Evolutionary conservation across 495 filamentous ascomycete genomes (phyloP), one percentile per base, ranked within the genome.

Genomic region (Barbatosphaeria neglecta): DNA sequence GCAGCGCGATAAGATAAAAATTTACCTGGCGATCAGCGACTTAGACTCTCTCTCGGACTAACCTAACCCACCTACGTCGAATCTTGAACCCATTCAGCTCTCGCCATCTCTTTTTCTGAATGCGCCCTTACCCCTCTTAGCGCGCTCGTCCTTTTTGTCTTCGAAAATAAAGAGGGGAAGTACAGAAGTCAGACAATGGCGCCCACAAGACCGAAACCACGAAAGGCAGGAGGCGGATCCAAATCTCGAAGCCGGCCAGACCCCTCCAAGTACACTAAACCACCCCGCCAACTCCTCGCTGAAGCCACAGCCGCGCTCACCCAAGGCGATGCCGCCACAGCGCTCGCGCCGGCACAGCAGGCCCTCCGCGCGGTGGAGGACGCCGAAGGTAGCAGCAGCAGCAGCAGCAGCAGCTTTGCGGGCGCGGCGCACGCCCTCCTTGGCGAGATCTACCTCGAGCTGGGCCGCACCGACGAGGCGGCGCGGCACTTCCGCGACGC

Each of bases 381-480:
- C 42, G 60, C 24, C 43, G 57, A n/a, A n/a, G n/a, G n/a, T n/a
- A n/a, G 37, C 53, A 66, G 50, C 44, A 63, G 52, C 50, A 39
- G 37, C 38, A 8, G 35, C 52, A 67, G 51, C 45, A 63, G 50
- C 50, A 39, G 35, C 18, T 37, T 62, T 55, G 48, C 76, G 86
- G 38, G 79, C 76, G 22, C 62, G 2, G 82, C 87, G 1, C 63
- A 95, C 37, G 86, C 82, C 31, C 60, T 94, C 5, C 73, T 95
- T 28, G 93, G 82, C 24, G 86, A 95, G 56, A 88, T 94, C 46
- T 70, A 82, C 49, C 74, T 96, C 38, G 90, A 95, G 54, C 64
- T 92, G 4, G 90, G 90, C 45, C 82, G 95, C 18, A 70, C 83
- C 48, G 79, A 86, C 42, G 58, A 69, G 2, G 90, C 93, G 35